Evolutionary conservation across 169 alveolate species (phyloP).

Genomic region (Plasmodium falciparum): DNA sequence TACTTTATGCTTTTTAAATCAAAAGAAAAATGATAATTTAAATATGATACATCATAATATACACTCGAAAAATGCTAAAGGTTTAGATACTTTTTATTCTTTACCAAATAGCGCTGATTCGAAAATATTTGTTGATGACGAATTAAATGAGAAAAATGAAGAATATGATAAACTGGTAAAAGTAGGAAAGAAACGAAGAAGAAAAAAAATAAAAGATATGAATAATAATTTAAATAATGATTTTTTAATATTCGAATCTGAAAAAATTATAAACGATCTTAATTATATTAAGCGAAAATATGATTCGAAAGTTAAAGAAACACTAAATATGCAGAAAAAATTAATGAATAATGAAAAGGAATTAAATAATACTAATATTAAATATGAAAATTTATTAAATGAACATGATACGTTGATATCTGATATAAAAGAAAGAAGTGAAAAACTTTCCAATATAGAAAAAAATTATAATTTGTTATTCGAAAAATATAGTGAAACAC

Average conservation of each 20-base stretch:
- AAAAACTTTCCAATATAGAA: constrained; percentile 56
- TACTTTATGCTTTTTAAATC: constrained; percentile 19
- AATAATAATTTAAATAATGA: neutral
- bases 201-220: no score
- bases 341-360: constrained; percentile 74
- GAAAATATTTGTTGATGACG: neutral
- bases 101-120: constrained; percentile 72
- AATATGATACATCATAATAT: neutral
- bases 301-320: constrained; percentile 73
- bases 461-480: constrained; percentile 66
- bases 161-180: neutral
- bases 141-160: constrained; percentile 17
- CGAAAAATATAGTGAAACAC: constrained; percentile 70
- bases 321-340: constrained; percentile 58
- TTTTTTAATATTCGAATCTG: constrained; percentile 43
- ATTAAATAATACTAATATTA: constrained; percentile 34
- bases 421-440: constrained; percentile 75
- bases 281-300: constrained; percentile 71
- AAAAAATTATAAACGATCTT: constrained; percentile 62
- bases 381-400: constrained; percentile 61
- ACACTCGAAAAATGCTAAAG: constrained; percentile 19
- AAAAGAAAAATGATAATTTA: constrained; percentile 21
- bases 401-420: constrained; percentile 71
- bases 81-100: constrained; percentile 72
- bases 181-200: neutral